phyloP scores from a whole-genome alignment of 805 yeast species.

The Candida nanaspora region DNA sequence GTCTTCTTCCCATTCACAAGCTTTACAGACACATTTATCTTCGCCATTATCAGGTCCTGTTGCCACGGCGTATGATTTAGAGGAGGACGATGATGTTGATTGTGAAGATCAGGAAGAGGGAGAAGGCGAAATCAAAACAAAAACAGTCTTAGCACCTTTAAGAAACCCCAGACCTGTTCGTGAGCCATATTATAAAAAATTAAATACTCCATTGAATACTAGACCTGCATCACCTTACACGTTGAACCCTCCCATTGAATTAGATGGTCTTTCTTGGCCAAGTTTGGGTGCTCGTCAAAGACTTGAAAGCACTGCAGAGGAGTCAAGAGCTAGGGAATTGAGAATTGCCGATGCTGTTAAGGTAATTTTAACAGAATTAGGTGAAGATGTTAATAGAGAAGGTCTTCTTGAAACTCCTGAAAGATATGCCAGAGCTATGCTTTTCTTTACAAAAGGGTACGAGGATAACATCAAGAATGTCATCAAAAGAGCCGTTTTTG shows the following conservation, averaged over 20 bases:
- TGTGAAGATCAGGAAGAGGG: conserved; percentile 3
- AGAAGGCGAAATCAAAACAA: conserved; percentile 1
- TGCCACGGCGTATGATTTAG: conserved; percentile 6
- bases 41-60: conserved; percentile 19
- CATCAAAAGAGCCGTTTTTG: conserved; percentile 91
- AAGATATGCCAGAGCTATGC: conserved; percentile 93
- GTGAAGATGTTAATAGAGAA: conserved; percentile 85
- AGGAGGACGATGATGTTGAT: conserved; percentile 3
- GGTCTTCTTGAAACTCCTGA: conserved; percentile 93
- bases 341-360: conserved; percentile 84
- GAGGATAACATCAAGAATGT: conserved; percentile 91
- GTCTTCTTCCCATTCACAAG: conserved; percentile 1
- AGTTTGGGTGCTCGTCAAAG: conserved; percentile 75
- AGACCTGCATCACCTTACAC: conserved; percentile 82
- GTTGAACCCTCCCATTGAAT: conserved; percentile 77
- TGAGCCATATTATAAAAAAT: conserved; percentile 28
- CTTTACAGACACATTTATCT: conserved; percentile 4
- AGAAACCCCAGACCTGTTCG: conserved; percentile 22
- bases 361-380: conserved; percentile 71
- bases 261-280: conserved; percentile 94
- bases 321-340: conserved; percentile 54
- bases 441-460: conserved; percentile 92
- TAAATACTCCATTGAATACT: conserved; percentile 58
- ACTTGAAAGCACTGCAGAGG: conserved; percentile 61
- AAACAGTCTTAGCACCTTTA: conserved; percentile 5